Evolutionary conservation across 345 rosid genomes (phyloP).

Genomic region (Brassica cretica): DNA sequence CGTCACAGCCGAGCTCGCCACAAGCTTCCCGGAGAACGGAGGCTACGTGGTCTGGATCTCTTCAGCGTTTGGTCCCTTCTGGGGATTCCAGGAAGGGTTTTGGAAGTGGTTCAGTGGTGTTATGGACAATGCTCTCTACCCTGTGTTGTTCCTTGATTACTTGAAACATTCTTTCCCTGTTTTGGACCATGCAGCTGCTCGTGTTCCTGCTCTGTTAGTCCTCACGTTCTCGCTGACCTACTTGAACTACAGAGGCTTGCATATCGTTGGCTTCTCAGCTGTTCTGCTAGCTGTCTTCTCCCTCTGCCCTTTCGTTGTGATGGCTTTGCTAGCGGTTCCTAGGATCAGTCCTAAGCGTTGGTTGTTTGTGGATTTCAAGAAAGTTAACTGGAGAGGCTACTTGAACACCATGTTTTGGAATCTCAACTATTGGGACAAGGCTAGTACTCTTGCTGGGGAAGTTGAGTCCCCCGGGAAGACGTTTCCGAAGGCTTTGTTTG

Average conservation of each 20-base stretch:
- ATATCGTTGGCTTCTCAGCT: slow-evolving; percentile 79
- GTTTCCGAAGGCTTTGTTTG: slow-evolving; percentile 81
- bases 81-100: slow-evolving; percentile 96
- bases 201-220: slow-evolving; percentile 77
- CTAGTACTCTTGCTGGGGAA: slow-evolving; percentile 93
- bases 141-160: slow-evolving; percentile 88
- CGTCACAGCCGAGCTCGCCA: slow-evolving; percentile 86
- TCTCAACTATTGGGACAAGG: slow-evolving; percentile 92
- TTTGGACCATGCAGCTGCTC: slow-evolving; percentile 54
- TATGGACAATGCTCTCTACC: slow-evolving; percentile 92
- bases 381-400: slow-evolving; percentile 83
- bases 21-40: slow-evolving; percentile 91
- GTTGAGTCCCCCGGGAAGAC: slow-evolving; percentile 78
- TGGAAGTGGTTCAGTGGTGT: slow-evolving; percentile 99
- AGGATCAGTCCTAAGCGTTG: slow-evolving; percentile 64
- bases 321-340: slow-evolving; percentile 70
- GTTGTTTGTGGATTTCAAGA: slow-evolving; percentile 61
- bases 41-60: slow-evolving; percentile 92
- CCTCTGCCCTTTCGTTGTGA: slow-evolving; percentile 70
- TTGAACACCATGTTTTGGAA: slow-evolving; percentile 97
- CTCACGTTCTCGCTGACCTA: slow-evolving; percentile 72
- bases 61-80: slow-evolving; percentile 86
- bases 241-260: slow-evolving; percentile 89
- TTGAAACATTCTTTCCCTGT: slow-evolving; percentile 81
- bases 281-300: slow-evolving; percentile 74